Evolutionary conservation across 345 rosid genomes (phyloP), one percentile per base, ranked within the genome.

Genomic region (Boechera retrofracta): DNA sequence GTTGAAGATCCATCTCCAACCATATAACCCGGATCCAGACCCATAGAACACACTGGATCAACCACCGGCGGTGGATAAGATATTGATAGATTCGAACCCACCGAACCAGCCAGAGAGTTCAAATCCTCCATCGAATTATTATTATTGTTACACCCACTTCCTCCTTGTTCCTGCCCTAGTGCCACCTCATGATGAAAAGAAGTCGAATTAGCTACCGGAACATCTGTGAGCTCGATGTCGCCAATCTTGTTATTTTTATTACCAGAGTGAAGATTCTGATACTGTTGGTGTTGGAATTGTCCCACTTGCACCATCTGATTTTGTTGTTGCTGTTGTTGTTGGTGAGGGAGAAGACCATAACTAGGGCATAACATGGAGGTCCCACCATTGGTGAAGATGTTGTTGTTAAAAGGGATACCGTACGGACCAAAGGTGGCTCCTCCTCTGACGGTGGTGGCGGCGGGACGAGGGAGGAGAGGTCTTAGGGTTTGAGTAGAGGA

Each of bases 391-490:
- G 68, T 64, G 7, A 75, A 33, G 18, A 70, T 82, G 12, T 68
- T 74, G 51, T 63, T 84, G 26, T 56, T 70, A 33, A 58, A 79
- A 67, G 74, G 64, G 0, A 73, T 28, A 26, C 79, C 80, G 67
- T 67, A 76, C 0, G 84, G 85, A 10, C 49, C 35, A 32, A 54
- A 55, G 11, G 81, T 33, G 5, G 79, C 63, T 29, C 61, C 53
- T 28, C 67, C 67, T 62, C 33, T 51, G 5, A 10, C 38, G 2
- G 78, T 67, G 33, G 62, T 10, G 12, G 84, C 85, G 0, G 96
- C 69, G 1, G 98, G 98, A 2, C 97, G 93, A 56, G 97, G 98
- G 38, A 94, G 97, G 66, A 94, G 79, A n/a, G 97, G 98, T 48
- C 98, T 87, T 47, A 94, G 89, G 52, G 85, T 87, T 67, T 85